Evolutionary conservation across 306 rosid genomes (phyloP).

Genomic region (Boehmeria nivea): DNA sequence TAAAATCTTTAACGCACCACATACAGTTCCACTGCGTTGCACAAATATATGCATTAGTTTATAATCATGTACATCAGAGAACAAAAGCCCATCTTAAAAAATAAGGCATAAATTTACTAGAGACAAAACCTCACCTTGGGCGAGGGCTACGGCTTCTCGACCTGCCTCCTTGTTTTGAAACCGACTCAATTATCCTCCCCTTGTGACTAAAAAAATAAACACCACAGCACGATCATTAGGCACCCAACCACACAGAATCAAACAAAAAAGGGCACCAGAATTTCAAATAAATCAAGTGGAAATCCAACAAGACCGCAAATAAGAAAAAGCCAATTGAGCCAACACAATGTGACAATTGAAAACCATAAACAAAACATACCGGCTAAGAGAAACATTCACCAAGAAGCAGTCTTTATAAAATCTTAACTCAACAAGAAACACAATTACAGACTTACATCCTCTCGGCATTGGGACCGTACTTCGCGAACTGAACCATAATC

Average conservation of each 20-base stretch:
- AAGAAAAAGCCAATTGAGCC: not conserved
- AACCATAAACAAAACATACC: not conserved
- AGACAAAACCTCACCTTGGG: slow-evolving; percentile 42
- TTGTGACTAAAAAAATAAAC: slow-evolving; percentile 35
- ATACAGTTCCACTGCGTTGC: no score
- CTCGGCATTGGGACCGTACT: slow-evolving; percentile 80
- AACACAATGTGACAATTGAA: not conserved
- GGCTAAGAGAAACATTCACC: not conserved
- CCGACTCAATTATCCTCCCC: slow-evolving; percentile 51
- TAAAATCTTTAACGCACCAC: no score
- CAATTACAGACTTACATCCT: slow-evolving; percentile 36
- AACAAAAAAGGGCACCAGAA: not conserved
- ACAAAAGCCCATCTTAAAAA: no score
- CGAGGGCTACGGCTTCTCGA: slow-evolving; percentile 66
- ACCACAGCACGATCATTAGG: no score
- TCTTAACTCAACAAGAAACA: no score
- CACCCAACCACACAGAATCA: not conserved
- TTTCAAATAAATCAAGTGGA: not conserved
- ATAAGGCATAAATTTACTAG: not conserved
- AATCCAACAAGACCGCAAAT: not conserved
- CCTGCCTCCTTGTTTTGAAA: slow-evolving; percentile 41
- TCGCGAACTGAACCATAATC: slow-evolving; percentile 82
- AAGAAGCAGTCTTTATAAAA: not conserved
- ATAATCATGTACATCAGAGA: no score
- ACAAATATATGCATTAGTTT: no score